Evolutionary conservation across 2,329 filamentous ascomycete genomes (phyloP), one percentile per base, ranked within the genome.

Genomic region (Trichoderma sp.): DNA sequence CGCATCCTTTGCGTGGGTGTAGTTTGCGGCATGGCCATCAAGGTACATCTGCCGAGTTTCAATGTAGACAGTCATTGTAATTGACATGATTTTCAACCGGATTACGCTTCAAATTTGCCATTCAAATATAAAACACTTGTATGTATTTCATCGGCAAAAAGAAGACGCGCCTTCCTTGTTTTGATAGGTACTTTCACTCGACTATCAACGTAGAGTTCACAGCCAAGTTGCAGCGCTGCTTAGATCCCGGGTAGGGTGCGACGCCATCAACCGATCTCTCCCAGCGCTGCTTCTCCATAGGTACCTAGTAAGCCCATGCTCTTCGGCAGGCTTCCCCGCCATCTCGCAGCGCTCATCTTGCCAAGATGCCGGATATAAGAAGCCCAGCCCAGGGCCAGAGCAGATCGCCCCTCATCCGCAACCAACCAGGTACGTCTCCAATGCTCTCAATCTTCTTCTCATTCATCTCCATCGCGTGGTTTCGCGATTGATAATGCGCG

Each of bases 311-410:
- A 27, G 19, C 40, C 40, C 40, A n/a, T 31, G 0, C 1, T 35
- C 11, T n/a, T 52, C 31, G 31, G 10, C 5, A 21, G 21, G 14
- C 53, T 58, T 66, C 63, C 63, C 63, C 63, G 53, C 63, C 53
- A 66, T 65, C 27, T 65, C 62, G 62, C 62, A 62, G n/a, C 37
- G 40, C 47, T 55, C 21, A 49, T 8, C 29, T 33, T n/a, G 27
- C 31, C 49, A 64, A 29, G 29, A 33, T 58, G 49, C 16, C 21
- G 37, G 37, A n/a, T 49, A 66, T 57, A 47, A 55, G 37, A 21
- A 11, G 35, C 31, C 16, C 60, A 63, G 60, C 33, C 10, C 47
- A 35, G 60, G 33, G 43, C 16, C 47, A 55, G 19, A 11, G 4
- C 55, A 2, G 21, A 57, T 57, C 27, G 55, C 55, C 55, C n/a